Evolutionary conservation across 805 yeast species (phyloP).

Genomic region (Zygosaccharomyces siamensis): DNA sequence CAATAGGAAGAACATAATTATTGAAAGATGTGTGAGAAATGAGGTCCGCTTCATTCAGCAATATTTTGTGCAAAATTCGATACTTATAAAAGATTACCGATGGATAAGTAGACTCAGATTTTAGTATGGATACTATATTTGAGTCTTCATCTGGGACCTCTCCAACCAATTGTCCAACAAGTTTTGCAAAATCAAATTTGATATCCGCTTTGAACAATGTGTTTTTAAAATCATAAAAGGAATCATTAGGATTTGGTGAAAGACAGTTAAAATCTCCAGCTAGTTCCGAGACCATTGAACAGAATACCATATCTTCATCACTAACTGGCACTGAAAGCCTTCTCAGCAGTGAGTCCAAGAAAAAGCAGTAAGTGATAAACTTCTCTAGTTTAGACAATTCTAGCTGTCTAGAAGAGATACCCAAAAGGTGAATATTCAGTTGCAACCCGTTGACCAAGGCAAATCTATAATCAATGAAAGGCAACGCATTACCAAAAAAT

Average conservation of each 20-base stretch:
- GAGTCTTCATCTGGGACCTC: not conserved
- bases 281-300: constrained; percentile 37
- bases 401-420: constrained; percentile 6
- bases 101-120: constrained; percentile 1
- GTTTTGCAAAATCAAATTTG: constrained; percentile 11
- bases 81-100: constrained; percentile 31
- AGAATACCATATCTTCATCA: constrained; percentile 19
- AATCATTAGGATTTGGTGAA: constrained; percentile 20
- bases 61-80: constrained; percentile 33
- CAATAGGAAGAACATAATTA: constrained; percentile 24
- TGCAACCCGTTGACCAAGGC: constrained; percentile 47
- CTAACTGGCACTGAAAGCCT: constrained; percentile 12
- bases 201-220: constrained; percentile 19
- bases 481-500: constrained; percentile 30
- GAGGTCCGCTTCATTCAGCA: constrained; percentile 33
- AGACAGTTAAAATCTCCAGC: constrained; percentile 39
- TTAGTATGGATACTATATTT: not conserved
- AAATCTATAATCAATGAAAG: constrained; percentile 35
- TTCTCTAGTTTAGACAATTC: constrained; percentile 13
- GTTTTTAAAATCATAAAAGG: constrained; percentile 15
- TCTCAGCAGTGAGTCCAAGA: constrained; percentile 22
- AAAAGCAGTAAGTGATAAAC: constrained; percentile 24
- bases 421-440: constrained; percentile 35
- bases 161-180: constrained; percentile 5
- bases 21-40: constrained; percentile 26